A percentile compares a stretch with the other conserved stretches of the same genome.
Evolutionary conservation across 2,329 filamentous ascomycete genomes (phyloP).

Genomic region (Fusarium camptoceras): DNA sequence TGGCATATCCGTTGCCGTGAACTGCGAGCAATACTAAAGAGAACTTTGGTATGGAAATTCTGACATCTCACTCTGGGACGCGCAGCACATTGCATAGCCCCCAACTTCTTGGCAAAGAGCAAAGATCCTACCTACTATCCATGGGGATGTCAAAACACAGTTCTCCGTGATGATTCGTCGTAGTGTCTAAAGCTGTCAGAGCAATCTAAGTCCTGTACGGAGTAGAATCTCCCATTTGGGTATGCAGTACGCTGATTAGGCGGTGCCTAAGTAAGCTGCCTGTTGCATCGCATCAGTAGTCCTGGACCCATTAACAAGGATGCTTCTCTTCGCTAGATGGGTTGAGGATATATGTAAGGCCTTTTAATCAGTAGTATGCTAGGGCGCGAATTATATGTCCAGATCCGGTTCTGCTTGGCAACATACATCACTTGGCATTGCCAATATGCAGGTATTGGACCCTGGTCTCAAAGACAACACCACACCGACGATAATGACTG

Average conservation of each 20-base stretch:
- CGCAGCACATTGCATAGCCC: neutral
- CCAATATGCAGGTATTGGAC: neutral
- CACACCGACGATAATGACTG: slow-evolving; percentile 16
- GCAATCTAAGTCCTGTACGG: neutral
- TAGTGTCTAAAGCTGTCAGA: neutral
- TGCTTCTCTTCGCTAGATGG: neutral
- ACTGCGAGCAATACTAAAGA: neutral
- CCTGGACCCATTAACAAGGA: neutral
- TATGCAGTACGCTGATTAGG: neutral
- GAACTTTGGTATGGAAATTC: neutral
- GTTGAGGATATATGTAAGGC: neutral
- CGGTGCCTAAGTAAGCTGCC: neutral
- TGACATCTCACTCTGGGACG: neutral
- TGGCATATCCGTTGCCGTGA: neutral
- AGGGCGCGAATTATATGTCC: neutral
- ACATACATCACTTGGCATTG: neutral
- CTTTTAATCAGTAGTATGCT: neutral
- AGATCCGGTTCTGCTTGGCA: neutral
- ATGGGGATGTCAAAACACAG: neutral
- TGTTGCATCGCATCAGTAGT: neutral
- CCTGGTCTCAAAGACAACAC: neutral
- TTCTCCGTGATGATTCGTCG: neutral
- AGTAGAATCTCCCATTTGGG: neutral
- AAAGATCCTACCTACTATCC: neutral
- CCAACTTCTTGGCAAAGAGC: neutral